Evolutionary conservation across 495 filamentous ascomycete species (phyloP), one percentile per base, ranked within the genome.

Genomic region (Hypoxylon intermedium): DNA sequence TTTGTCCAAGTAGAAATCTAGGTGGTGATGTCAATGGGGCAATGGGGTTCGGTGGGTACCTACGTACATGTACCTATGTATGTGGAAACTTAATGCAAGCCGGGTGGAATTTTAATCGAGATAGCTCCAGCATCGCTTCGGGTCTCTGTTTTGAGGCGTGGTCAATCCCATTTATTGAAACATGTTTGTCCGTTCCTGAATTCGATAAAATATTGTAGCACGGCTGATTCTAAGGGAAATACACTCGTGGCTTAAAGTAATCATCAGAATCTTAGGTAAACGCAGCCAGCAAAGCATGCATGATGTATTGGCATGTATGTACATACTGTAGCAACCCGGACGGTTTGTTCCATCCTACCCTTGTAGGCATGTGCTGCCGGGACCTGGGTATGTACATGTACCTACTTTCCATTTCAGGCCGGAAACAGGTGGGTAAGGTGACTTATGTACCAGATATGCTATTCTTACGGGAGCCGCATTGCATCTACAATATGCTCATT

Each of bases 21-120:
- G 18, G 37, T 65, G 61, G 61, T 65, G 61, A 65, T 65, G 61
- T 65, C 61, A 65, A 56, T 28, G 34, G 37, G 12, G 23, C 61
- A 65, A 56, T 28, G 34, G 37, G 12, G 23, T 41, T 58, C 24
- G 36, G 49, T 58, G 54, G 49, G 43, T 63, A 58, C 60, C 33
- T 49, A 53, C 34, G 40, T 49, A 53, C 34, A 33, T 53, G 34
- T 63, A 53, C 49, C 21, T 47, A n/a, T n/a, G n/a, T 45, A 15
- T n/a, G 34, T 53, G 47, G 45, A 31, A 15, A 26, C 30, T 42
- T 26, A 33, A 63, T 52, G 45, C 59, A 51, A 40, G 47, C 18
- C 31, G 20, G 15, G 31, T 46, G 33, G 23, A 23, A 47, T 55
- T 46, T 21, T 18, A 23, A 45, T 45, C 42, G 19, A 28, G n/a